A percentile compares a stretch with the other conserved stretches of the same genome.
Conservation (phyloP, 73 alveolate genomes). For the Tetrahymena thermophila region DNA sequence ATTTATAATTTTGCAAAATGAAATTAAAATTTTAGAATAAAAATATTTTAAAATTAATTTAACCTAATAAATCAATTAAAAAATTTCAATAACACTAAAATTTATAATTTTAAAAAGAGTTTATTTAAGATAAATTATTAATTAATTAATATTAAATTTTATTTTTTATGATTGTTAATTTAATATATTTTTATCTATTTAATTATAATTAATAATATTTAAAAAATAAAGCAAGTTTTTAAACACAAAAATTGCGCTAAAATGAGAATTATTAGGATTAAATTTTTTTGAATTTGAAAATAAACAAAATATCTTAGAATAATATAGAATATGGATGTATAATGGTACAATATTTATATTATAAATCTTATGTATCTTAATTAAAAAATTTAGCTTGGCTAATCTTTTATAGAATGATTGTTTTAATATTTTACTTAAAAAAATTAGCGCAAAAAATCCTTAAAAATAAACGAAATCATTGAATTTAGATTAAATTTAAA, state of each 20-base stretch:
- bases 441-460: neutral
- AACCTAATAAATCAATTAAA: too few species aligned
- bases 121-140: too few species aligned
- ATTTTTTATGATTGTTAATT: neutral
- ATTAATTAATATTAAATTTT: too few species aligned
- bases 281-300: neutral
- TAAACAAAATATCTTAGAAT: neutral
- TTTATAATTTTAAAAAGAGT: too few species aligned
- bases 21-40: too few species aligned
- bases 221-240: neutral
- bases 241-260: neutral
- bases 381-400: neutral
- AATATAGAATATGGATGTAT: neutral
- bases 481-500: neutral
- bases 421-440: too few species aligned
- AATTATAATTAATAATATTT: too few species aligned
- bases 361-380: neutral
- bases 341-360: neutral
- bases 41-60: too few species aligned
- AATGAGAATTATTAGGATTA: neutral
- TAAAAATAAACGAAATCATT: neutral
- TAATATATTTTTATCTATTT: neutral
- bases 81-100: too few species aligned
- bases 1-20: too few species aligned
- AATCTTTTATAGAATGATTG: neutral